A percentile compares a stretch with the other conserved stretches of the same genome.
These are phyloP conservation scores for Nitzschia palea DNA, from an alignment of 108 stramenopile species.

Conservation along the genomic window DNA sequence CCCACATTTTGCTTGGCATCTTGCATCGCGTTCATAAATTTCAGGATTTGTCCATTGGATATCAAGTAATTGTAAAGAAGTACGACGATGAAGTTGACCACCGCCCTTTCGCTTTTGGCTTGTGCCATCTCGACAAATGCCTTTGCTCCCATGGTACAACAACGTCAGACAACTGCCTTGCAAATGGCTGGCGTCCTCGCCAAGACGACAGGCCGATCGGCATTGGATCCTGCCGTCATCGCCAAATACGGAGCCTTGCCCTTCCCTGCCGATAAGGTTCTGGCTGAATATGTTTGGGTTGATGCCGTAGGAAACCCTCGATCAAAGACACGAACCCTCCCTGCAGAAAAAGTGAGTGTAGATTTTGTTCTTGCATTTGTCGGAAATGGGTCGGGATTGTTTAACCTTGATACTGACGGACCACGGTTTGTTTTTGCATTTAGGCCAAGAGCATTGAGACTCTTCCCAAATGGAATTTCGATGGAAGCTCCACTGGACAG, in stretches of 20 bases:
- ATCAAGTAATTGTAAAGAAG: not conserved
- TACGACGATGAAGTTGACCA: slow-evolving; percentile 44
- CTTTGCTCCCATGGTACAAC: slow-evolving; percentile 33
- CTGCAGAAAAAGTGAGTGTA: slow-evolving; percentile 47
- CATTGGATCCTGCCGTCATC: slow-evolving; percentile 77
- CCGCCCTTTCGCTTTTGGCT: slow-evolving; percentile 20
- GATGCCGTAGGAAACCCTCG: slow-evolving; percentile 87
- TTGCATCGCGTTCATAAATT: not conserved
- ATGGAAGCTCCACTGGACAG: slow-evolving; percentile 94
- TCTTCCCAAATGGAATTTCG: slow-evolving; percentile 96
- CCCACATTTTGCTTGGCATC: too few relatives aligned
- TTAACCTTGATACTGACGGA: too few relatives aligned
- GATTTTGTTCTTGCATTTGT: too few relatives aligned
- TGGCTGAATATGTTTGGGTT: slow-evolving; percentile 92
- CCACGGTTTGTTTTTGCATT: not conserved
- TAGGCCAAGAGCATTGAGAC: slow-evolving; percentile 45
- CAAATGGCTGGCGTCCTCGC: slow-evolving; percentile 11
- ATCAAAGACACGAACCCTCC: slow-evolving; percentile 86
- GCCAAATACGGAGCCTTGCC: slow-evolving; percentile 60
- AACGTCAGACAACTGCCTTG: slow-evolving; percentile 20
- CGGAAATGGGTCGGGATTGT: too few relatives aligned
- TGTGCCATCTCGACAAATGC: slow-evolving; percentile 23
- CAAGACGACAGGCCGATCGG: slow-evolving; percentile 58
- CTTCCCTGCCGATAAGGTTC: slow-evolving; percentile 67
- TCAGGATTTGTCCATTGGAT: not conserved